These are phyloP conservation scores for Xylariomycetidae sp. DNA, from an alignment of 2,329 filamentous ascomycete genomes.

Conservation along the genomic window DNA sequence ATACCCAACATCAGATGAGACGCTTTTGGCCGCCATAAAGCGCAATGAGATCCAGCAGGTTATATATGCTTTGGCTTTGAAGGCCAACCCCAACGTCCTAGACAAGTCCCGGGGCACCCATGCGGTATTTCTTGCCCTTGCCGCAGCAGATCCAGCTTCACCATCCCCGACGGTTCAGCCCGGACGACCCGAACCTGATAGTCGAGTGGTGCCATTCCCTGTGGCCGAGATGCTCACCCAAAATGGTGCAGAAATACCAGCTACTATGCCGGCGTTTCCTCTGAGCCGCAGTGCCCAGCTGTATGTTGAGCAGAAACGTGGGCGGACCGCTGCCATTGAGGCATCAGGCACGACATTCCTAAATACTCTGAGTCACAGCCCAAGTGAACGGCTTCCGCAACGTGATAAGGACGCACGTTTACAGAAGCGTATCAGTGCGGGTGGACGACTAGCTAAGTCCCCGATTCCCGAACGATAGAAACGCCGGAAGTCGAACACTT, in stretches of 20 bases:
- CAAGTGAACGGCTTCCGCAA: constrained; percentile 43
- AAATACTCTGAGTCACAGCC: constrained; percentile 29
- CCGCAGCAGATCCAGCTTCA: constrained; percentile 84
- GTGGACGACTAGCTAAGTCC: constrained; percentile 64
- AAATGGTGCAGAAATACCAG: constrained; percentile 86
- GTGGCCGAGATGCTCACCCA: constrained; percentile 88
- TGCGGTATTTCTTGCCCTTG: constrained; percentile 83
- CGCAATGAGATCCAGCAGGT: constrained; percentile 93
- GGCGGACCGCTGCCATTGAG: constrained; percentile 39
- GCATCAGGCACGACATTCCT: constrained; percentile 48
- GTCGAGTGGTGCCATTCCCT: constrained; percentile 68
- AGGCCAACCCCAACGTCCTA: constrained; percentile 78
- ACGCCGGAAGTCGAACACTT: constrained; percentile 27
- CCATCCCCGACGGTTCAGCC: constrained; percentile 49
- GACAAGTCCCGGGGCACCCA: constrained; percentile 88
- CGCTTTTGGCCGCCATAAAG: constrained; percentile 87
- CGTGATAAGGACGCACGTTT: constrained; percentile 62
- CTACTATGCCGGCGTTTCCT: constrained; percentile 71
- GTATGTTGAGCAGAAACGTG: constrained; percentile 77
- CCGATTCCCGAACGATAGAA: constrained; percentile 52
- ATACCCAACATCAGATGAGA: constrained; percentile 78
- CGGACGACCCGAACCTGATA: constrained; percentile 35
- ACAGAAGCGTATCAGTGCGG: constrained; percentile 75
- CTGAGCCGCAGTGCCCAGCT: constrained; percentile 74
- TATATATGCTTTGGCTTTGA: constrained; percentile 81